Conservation (phyloP, 2,329 filamentous ascomycete genomes). For the Zasmidium angulare region DNA sequence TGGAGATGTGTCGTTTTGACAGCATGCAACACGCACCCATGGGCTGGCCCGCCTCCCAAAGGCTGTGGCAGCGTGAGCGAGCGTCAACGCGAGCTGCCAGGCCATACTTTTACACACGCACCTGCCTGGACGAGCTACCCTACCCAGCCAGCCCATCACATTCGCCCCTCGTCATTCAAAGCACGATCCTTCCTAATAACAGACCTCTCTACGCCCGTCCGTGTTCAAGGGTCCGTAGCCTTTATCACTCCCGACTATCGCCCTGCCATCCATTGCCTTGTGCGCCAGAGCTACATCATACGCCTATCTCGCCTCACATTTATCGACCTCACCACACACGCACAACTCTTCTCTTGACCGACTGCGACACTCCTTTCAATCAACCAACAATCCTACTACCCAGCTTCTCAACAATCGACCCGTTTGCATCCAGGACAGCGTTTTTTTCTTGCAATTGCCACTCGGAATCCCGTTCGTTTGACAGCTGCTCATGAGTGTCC, state of each 20-base stretch:
- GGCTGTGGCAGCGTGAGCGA: no score
- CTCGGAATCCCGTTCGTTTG: slow-evolving; percentile 11
- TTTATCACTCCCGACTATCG: slow-evolving; percentile 23
- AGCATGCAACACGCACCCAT: slow-evolving; percentile 14
- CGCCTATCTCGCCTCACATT: slow-evolving; percentile 20
- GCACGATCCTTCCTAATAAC: slow-evolving; percentile 20
- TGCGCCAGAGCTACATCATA: slow-evolving; percentile 19
- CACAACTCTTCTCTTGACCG: not conserved
- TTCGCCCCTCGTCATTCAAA: slow-evolving; percentile 9
- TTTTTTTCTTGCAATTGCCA: slow-evolving; percentile 11
- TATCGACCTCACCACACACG: not conserved
- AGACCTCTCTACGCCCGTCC: slow-evolving; percentile 12
- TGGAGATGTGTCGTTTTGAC: slow-evolving; percentile 28
- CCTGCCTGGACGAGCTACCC: no score
- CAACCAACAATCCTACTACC: slow-evolving; percentile 1
- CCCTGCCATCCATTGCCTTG: slow-evolving; percentile 23
- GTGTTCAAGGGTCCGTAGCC: slow-evolving; percentile 18
- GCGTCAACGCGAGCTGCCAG: no score
- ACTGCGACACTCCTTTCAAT: slow-evolving; percentile 1
- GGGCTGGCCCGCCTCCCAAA: slow-evolving; percentile 12
- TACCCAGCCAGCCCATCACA: slow-evolving; percentile 17
- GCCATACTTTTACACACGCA: no score
- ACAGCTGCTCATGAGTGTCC: slow-evolving; percentile 20
- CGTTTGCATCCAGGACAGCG: slow-evolving; percentile 6
- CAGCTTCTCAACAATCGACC: slow-evolving; percentile 1